phyloP scores from a whole-genome alignment of 129 eudicot species.

The sunflower (Helianthus annuus) region HanXRQr2.0-SUNRISE NC_035448.2:73064585-73065084 shows the following conservation, averaged over 20 bases:
- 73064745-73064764: no score
- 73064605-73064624: no score
- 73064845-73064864: background rate
- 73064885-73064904: background rate
- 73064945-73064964: conserved; percentile 53
- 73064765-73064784: no score
- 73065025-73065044: background rate
- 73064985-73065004: no score
- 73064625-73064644: no score
- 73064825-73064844: background rate
- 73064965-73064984: no score
- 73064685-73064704: no score
- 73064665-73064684: no score
- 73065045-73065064: background rate
- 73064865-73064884: conserved; percentile 4
- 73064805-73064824: background rate
- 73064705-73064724: no score
- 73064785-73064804: background rate
- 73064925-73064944: conserved; percentile 15
- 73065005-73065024: background rate
- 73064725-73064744: no score
- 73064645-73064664: no score
- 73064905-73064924: background rate
- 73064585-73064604: no score
- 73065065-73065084: background rate